phyloP scores from a whole-genome alignment of 345 rosid genomes.

The Noccaea caerulescens region DNA sequence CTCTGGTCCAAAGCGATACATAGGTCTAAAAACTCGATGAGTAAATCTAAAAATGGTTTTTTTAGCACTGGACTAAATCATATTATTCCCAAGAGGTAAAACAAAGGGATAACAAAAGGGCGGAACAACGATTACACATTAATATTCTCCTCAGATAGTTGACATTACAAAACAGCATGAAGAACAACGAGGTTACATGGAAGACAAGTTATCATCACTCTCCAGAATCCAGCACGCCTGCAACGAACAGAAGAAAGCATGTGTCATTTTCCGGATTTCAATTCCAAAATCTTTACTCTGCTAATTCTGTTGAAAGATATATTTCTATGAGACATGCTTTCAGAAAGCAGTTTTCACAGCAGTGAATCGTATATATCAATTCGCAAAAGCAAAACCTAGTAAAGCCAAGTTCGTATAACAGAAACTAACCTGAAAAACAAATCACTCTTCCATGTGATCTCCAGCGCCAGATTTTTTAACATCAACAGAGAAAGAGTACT shows the following conservation, averaged over 20 bases:
- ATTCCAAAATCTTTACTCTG: background rate
- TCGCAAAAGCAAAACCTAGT: too few relatives aligned
- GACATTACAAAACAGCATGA: background rate
- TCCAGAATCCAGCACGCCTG: constrained; percentile 23
- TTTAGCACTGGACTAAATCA: constrained; percentile 5
- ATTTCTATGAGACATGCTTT: constrained; percentile 5
- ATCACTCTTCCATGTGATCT: constrained; percentile 46
- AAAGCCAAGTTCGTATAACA: too few relatives aligned
- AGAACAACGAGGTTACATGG: background rate
- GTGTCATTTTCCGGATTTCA: background rate
- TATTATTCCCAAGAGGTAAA: constrained; percentile 3
- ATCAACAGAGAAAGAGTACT: constrained; percentile 65
- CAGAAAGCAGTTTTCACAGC: background rate
- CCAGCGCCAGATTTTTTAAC: constrained; percentile 52
- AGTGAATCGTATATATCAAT: background rate
- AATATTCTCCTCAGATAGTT: background rate
- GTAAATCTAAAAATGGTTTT: constrained; percentile 3
- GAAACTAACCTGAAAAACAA: constrained; percentile 19
- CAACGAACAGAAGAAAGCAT: constrained; percentile 5
- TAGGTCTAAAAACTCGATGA: background rate
- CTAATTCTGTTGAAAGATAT: background rate
- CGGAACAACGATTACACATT: constrained; percentile 24
- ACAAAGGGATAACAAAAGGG: constrained; percentile 6
- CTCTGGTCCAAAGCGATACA: constrained; percentile 7
- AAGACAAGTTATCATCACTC: background rate